Percentiles rank a stretch among this genome's conserved stretches.
These are phyloP conservation scores for Chaetomium tenue DNA, from an alignment of 495 filamentous ascomycete genomes.

Conservation along the genomic window DNA sequence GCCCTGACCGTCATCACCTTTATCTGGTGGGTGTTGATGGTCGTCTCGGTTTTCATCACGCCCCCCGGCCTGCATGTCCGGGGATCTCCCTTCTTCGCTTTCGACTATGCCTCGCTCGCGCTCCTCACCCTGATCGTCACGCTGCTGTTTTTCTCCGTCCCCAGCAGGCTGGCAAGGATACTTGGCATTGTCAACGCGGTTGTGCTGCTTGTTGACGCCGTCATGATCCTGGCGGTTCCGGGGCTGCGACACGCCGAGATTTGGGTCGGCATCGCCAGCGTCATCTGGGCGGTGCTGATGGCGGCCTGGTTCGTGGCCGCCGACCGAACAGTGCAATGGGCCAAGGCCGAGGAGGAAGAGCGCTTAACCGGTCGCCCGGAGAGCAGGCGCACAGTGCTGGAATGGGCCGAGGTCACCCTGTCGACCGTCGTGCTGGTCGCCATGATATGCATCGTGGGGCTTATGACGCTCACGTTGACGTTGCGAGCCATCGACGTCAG, in stretches of 20 bases:
- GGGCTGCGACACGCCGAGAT: constrained; percentile 78
- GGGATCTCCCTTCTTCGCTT: constrained; percentile 87
- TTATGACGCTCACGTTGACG: constrained; percentile 76
- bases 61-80: constrained; percentile 80
- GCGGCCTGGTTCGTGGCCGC: constrained; percentile 43
- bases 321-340: constrained; percentile 75
- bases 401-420: constrained; percentile 82
- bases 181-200: constrained; percentile 61
- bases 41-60: constrained; percentile 84
- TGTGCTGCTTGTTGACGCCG: constrained; percentile 76
- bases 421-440: constrained; percentile 66
- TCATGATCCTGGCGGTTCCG: constrained; percentile 71
- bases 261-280: constrained; percentile 82
- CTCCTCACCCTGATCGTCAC: constrained; percentile 68
- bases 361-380: constrained; percentile 87
- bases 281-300: constrained; percentile 64
- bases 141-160: constrained; percentile 83
- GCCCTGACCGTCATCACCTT: constrained; percentile 70
- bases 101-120: constrained; percentile 73
- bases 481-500: constrained; percentile 73
- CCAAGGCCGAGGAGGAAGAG: constrained; percentile 88
- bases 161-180: constrained; percentile 72
- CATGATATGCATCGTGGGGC: constrained; percentile 61
- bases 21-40: constrained; percentile 84
- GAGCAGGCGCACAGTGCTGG: constrained; percentile 71